Evolutionary conservation across 805 yeast species (phyloP), one percentile per base, ranked within the genome.

Genomic region (Yarrowia bubula): DNA sequence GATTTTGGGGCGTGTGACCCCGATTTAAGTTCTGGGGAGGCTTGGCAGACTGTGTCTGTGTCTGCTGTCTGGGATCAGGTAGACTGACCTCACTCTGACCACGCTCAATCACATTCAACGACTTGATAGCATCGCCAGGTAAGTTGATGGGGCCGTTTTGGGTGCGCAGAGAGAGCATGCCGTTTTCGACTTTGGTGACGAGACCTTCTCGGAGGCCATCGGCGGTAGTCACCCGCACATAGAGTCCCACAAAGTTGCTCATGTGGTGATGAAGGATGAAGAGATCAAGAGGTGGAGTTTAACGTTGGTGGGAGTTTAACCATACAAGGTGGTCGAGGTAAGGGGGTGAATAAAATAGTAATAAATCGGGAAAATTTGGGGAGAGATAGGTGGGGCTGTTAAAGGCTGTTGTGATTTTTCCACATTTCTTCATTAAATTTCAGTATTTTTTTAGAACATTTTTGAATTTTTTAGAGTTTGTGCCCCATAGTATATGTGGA

Each of bases 191-290:
- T 35, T 44, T 58, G 51, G 64, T 58, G 13, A 58, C 64, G 13
- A 58, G 51, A 1, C 64, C 64, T 22, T 58, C 64, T 8, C 51
- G 51, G 15, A 58, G 64, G 3, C 64, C 64, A 3, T 58, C 64
- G 35, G 64, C 51, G 33, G 64, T 58, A 7, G 64, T 58, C 7
- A 58, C 64, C n/a, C 64, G 64, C 11, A 58, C 64, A 37, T 44
- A 58, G 50, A 58, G 51, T 18, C 64, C 64, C 43, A 58, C 64
- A 58, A 58, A 58, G 51, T 58, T 58, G 51, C 64, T 58, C 64
- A 58, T 37, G 14, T 4, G 15, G 31, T 33, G 41, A 10, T 22
- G 28, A 5, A 22, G 28, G 28, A 22, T 22, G 28, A 22, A 22
- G 28, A 22, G 28, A 22, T 22, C 28, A 35, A 35, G 38, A 9